Evolutionary conservation across 352 stramenopile species (phyloP), one percentile per base, ranked within the genome.

Genomic region (Globisporangium nodosum): DNA sequence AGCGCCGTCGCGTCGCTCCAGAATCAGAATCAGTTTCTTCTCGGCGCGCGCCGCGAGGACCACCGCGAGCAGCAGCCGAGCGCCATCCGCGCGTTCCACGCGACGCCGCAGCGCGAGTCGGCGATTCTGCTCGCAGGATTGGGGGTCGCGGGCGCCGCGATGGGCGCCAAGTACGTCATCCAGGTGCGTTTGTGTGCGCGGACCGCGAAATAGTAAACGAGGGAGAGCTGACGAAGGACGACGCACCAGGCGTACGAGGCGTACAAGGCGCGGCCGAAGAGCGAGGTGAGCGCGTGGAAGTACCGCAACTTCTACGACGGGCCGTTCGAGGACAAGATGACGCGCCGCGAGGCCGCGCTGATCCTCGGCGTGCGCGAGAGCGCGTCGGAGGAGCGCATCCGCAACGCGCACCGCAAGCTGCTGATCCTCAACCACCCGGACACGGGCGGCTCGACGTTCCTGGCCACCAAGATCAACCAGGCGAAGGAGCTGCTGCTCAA

Each of bases 251-350:
- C 85, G 52, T 94, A 73, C 64, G 72, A 87, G 30, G 70, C 71
- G 49, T 94, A 92, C 77, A 84, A 90, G 65, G 74, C 74, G 27
- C 67, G 68, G 5, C 87, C 77, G 21, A 94, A 88, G 76, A 78
- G 68, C 55, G 80, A 86, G 50, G 77, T 65, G 56, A 89, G 73
- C 61, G 70, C 66, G 53, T 88, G 73, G 80, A 89, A 78, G 69
- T 90, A 87, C 67, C 82, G 82, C 63, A 94, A 94, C 68, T 96
- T 96, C 60, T 98, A 98, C 75, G 89, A 98, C 68, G 94, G 94
- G 0, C 96, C 96, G 31, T 99, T 99, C 71, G 97, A 99, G 68
- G 94, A 99, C 15, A 97, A 97, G 67, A 99, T 99, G 97, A 99
- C 97, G 47, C 81, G 92, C 6, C 85, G 97, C 35, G 97, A 99